Evolutionary conservation across 2,329 filamentous ascomycete genomes (phyloP).

Genomic region (Aspergillus hortae): DNA sequence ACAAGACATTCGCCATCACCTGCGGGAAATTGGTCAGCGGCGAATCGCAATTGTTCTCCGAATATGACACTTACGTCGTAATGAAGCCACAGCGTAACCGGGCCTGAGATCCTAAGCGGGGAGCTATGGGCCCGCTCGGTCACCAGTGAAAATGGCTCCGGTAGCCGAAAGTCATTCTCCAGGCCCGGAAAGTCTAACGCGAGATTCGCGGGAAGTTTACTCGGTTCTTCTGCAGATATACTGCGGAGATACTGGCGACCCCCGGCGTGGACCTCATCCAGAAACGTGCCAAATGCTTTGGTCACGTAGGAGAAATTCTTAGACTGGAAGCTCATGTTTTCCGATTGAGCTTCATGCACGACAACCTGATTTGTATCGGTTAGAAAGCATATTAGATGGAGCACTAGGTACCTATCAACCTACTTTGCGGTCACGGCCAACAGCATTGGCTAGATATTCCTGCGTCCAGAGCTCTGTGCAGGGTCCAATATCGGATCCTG

Average conservation of each 20-base stretch:
- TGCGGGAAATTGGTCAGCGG: conserved; percentile 26
- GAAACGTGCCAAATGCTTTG: conserved; percentile 64
- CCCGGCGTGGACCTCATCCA: conserved; percentile 57
- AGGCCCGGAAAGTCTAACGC: conserved; percentile 68
- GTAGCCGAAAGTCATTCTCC: conserved; percentile 66
- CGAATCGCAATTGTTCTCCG: neutral
- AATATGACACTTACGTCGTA: conserved; percentile 61
- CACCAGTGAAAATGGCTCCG: conserved; percentile 58
- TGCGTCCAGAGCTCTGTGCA: conserved; percentile 67
- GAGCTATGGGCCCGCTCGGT: conserved; percentile 69
- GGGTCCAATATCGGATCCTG: conserved; percentile 61
- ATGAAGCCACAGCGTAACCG: conserved; percentile 84
- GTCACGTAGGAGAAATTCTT: conserved; percentile 81
- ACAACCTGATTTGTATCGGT: conserved; percentile 53
- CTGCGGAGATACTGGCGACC: conserved; percentile 73
- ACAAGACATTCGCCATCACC: conserved; percentile 85
- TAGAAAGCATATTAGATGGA: conserved; percentile 1
- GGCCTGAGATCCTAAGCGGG: conserved; percentile 73
- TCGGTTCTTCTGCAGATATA: conserved; percentile 65
- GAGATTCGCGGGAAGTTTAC: conserved; percentile 67
- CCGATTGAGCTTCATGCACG: conserved; percentile 65
- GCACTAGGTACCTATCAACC: conserved; percentile 9
- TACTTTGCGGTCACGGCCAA: conserved; percentile 62
- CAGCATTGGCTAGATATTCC: conserved; percentile 60
- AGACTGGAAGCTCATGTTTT: conserved; percentile 72